A percentile compares a stretch with the other conserved stretches of the same genome.
Conservation (phyloP, 352 stramenopile species). For the Pythium scleroteichum region DNA sequence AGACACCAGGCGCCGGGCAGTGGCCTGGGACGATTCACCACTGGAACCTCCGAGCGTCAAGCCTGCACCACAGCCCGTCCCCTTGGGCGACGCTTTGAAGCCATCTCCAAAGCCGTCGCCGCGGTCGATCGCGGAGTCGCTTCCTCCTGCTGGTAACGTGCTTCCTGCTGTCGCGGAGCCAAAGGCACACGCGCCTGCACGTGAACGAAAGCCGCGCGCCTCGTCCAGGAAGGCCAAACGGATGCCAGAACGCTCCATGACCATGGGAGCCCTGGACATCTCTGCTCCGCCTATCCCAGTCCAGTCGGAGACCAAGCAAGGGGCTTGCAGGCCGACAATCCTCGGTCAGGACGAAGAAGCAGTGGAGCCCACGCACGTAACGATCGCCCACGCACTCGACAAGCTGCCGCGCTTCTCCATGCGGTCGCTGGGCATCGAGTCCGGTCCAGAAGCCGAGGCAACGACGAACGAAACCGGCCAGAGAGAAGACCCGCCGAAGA, state of each 20-base stretch:
- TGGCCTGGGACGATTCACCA: not conserved
- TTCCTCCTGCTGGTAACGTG: too few relatives aligned
- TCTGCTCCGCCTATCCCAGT: too few relatives aligned
- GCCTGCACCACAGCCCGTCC: too few relatives aligned
- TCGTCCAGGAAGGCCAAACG: constrained; percentile 17
- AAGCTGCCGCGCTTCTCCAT: constrained; percentile 18
- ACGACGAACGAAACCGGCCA: not conserved
- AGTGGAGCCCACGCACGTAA: constrained; percentile 24
- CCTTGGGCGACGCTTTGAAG: too few relatives aligned
- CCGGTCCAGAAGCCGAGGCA: not conserved
- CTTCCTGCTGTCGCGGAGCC: constrained; percentile 7
- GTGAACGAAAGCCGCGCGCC: not conserved
- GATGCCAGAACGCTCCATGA: constrained; percentile 11
- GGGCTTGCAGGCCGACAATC: not conserved
- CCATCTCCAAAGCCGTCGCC: not conserved
- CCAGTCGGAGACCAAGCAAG: constrained; percentile 7
- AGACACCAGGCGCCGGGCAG: too few relatives aligned
- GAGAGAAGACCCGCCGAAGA: too few relatives aligned
- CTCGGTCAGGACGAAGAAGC: not conserved
- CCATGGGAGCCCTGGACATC: not conserved
- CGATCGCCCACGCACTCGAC: constrained; percentile 24
- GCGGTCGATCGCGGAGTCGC: not conserved
- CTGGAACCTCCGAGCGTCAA: not conserved
- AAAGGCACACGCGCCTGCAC: not conserved
- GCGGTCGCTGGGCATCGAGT: not conserved